Evolutionary conservation across 805 yeast genomes (phyloP).

Genomic region (Yarrowia deformans): DNA sequence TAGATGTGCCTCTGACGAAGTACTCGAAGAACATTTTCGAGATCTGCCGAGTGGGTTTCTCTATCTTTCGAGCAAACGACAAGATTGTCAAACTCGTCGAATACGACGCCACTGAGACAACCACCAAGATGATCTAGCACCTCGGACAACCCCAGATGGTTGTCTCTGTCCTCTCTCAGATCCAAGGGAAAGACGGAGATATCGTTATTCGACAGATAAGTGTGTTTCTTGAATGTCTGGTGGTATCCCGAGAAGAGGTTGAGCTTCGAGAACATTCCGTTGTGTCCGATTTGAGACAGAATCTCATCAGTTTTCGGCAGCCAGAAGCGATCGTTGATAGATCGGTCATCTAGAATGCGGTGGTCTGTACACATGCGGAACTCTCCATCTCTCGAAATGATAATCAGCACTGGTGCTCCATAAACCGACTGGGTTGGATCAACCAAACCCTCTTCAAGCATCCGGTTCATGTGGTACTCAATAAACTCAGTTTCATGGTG

Average conservation of each 20-base stretch:
- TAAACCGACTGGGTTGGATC: constrained; percentile 8
- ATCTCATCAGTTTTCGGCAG: constrained; percentile 16
- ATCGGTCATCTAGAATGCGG: constrained; percentile 11
- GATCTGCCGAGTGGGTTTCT: background rate
- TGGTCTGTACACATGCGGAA: constrained; percentile 24
- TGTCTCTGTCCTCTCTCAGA: constrained; percentile 9
- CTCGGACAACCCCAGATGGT: constrained; percentile 27
- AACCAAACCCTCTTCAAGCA: constrained; percentile 6
- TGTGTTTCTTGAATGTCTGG: background rate
- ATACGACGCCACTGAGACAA: background rate
- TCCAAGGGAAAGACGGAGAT: constrained; percentile 10
- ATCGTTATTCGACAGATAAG: background rate
- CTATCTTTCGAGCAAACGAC: background rate
- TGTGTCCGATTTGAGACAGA: constrained; percentile 1
- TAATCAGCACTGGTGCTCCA: constrained; percentile 20
- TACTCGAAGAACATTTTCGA: background rate
- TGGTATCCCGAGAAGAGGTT: constrained; percentile 13
- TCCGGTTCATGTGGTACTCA: constrained; percentile 15
- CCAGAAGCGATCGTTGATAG: constrained; percentile 32
- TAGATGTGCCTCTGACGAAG: constrained; percentile 13
- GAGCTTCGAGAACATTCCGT: constrained; percentile 7
- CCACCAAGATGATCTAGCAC: constrained; percentile 12
- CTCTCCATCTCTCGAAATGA: constrained; percentile 22
- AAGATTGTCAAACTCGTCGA: constrained; percentile 21
- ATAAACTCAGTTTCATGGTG: constrained; percentile 22